Percentiles rank a stretch among this genome's conserved stretches.
phyloP scores from a whole-genome alignment of 805 yeast species.

The Cyberlindnera samutprakarnensis region DNA sequence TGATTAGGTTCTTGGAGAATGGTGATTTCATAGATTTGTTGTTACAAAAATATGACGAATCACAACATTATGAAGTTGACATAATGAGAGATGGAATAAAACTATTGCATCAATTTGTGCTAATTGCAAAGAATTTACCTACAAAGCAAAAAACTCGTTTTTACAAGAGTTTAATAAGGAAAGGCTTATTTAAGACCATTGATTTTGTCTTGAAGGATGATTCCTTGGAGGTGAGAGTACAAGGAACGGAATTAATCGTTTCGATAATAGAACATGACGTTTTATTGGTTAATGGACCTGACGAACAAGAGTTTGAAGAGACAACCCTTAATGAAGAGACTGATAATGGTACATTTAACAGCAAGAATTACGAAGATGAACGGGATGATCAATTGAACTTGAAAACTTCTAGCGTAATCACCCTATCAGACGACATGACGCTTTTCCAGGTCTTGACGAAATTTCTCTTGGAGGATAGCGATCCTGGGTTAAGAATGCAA shows the following conservation, averaged over 20 bases:
- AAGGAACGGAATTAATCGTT: slow-evolving; percentile 76
- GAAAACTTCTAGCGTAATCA: slow-evolving; percentile 4
- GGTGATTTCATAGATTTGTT: slow-evolving; percentile 47
- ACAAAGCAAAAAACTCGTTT: slow-evolving; percentile 55
- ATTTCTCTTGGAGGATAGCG: slow-evolving; percentile 53
- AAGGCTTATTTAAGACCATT: slow-evolving; percentile 65
- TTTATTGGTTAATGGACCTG: slow-evolving; percentile 37
- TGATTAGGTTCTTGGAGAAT: slow-evolving; percentile 51
- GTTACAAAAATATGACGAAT: slow-evolving; percentile 43
- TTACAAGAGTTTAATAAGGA: slow-evolving; percentile 52
- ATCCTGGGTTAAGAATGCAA: slow-evolving; percentile 71
- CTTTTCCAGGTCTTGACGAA: slow-evolving; percentile 47
- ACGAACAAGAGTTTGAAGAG: slow-evolving; percentile 4
- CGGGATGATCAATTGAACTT: slow-evolving; percentile 1
- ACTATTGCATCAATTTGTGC: slow-evolving; percentile 72
- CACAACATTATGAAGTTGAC: slow-evolving; percentile 9
- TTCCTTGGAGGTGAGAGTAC: slow-evolving; percentile 41
- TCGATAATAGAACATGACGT: slow-evolving; percentile 82
- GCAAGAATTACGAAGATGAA: slow-evolving; percentile 1
- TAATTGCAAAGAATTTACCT: slow-evolving; percentile 62
- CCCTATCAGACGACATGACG: slow-evolving; percentile 49
- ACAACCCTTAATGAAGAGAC: neutral
- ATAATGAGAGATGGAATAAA: slow-evolving; percentile 63
- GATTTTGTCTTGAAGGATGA: slow-evolving; percentile 60
- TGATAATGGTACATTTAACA: slow-evolving; percentile 1